Evolutionary conservation across 139 green algal genomes (phyloP), one percentile per base, ranked within the genome.

Genomic region (Medakamo hakoo): DNA sequence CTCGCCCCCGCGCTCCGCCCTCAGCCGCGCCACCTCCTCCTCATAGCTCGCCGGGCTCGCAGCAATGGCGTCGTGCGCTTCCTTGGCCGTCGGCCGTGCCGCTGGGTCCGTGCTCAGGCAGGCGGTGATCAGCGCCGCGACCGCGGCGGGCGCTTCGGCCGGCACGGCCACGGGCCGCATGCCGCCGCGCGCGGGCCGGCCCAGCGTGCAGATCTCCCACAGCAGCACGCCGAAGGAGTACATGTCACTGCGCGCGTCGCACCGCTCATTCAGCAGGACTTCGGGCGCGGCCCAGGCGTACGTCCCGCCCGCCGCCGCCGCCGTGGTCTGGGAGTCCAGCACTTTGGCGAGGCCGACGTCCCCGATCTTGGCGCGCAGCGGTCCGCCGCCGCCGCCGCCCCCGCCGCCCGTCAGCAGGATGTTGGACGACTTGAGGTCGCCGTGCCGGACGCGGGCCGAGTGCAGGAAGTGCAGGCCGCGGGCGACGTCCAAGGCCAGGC

Each of bases 371-470:
- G 65, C 65, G 25, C 27, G 68, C 49, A 65, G 62, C n/a, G n/a
- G n/a, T n/a, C n/a, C n/a, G n/a, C n/a, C n/a, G n/a, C n/a, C n/a
- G n/a, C n/a, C n/a, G n/a, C n/a, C n/a, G n/a, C n/a, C n/a, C n/a
- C n/a, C n/a, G 49, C 59, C 26, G 27, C 73, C 61, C 19, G 57
- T 65, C 27, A 77, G 71, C 57, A 77, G 61, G 40, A 77, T 77
- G 62, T 77, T 77, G 65, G 71, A 63, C 20, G 23, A 59, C 64
- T 80, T 80, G 4, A 80, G 40, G 57, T 80, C 74, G 26, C 74
- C 61, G 27, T 80, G 73, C 24, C 77, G 57, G 29, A 80, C 58
- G 31, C 64, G 68, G 14, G 32, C 55, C 29, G 52, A 60, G 59
- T 80, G 73, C 48, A 80, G 49, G 59, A 70, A 73, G 19, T 59